Conservation (phyloP, 2,329 filamentous ascomycete species). For the Raffaelea arxii region DNA sequence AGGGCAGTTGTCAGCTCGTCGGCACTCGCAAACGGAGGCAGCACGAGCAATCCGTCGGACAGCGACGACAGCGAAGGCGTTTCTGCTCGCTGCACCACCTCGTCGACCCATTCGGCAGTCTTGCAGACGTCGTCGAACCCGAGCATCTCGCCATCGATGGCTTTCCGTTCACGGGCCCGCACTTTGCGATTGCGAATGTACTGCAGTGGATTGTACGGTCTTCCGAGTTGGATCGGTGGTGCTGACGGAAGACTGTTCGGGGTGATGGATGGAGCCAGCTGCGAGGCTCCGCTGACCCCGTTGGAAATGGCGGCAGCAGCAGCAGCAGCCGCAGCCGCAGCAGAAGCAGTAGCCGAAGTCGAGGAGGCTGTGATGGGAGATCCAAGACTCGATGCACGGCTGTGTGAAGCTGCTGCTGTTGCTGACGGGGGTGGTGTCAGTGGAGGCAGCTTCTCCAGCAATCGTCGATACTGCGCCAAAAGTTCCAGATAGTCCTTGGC, state of each 20-base stretch:
- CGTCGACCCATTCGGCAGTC: slow-evolving; percentile 70
- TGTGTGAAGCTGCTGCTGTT: too few species aligned
- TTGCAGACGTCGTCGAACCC: slow-evolving; percentile 66
- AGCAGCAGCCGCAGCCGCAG: slow-evolving; percentile 9
- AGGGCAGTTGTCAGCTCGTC: slow-evolving; percentile 27
- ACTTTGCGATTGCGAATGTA: slow-evolving; percentile 86
- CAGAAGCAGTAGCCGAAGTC: neutral
- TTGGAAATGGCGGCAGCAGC: too few species aligned
- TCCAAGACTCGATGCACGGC: slow-evolving; percentile 30
- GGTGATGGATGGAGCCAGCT: too few species aligned
- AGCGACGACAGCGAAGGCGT: too few species aligned
- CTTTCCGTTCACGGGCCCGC: slow-evolving; percentile 64
- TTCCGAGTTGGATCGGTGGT: slow-evolving; percentile 44
- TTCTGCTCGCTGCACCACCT: slow-evolving; percentile 43
- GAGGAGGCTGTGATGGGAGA: slow-evolving; percentile 25
- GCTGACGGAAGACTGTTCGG: too few species aligned
- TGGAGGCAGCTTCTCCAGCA: slow-evolving; percentile 71
- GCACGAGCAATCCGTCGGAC: too few species aligned
- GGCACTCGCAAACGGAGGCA: slow-evolving; percentile 38
- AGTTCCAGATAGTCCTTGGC: slow-evolving; percentile 80
- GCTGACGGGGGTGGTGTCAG: slow-evolving; percentile 46
- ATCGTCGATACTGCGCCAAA: slow-evolving; percentile 69
- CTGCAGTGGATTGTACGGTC: slow-evolving; percentile 83
- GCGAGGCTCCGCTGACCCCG: too few species aligned
- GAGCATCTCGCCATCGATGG: slow-evolving; percentile 63